Evolutionary conservation across 176 grass and related monocot genomes (phyloP), one percentile per base, ranked within the genome.

Genomic region (Musa beccarii): DNA sequence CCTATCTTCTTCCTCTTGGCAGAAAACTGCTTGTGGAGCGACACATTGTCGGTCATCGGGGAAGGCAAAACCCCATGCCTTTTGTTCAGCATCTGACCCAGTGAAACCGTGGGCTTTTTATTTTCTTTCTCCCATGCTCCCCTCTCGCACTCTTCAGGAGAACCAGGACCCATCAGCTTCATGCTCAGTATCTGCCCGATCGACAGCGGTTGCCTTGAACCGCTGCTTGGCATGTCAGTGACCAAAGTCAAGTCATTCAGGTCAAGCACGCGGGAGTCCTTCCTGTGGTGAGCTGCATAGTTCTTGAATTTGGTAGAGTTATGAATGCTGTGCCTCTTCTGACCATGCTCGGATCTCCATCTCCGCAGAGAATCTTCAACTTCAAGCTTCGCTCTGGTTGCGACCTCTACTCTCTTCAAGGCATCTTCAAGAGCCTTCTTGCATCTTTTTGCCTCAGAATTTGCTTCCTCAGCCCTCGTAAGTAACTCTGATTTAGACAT

Each of bases 111-210:
- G 1, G 83, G 87, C 50, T 34, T 76, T 77, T 93, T 80, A 10
- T 73, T 66, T 29, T 76, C 72, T 63, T 86, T 78, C 1, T 89
- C 89, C 75, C 80, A 92, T 26, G 84, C 75, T 68, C 28, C 81
- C 63, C 80, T 84, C 23, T 83, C 85, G 71, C 86, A 86, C 63
- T 73, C 71, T 68, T 88, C 87, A 70, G 87, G 17, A 8, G 68
- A 70, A 9, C 17, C 68, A 5, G 68, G 79, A 7, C 83, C 84
- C 66, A 82, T 87, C 79, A 97, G 78, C 66, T 97, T 97, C 87
- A 96, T 92, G 65, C 84, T 92, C 12, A 92, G 80, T 86, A 96
- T 96, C 81, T 96, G 93, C 26, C 93, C 93, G 54, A 96, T 96
- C 1, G 93, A 92, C 64, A 96, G 14, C n/a, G 79, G 86, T 43